Conservation (phyloP, 495 filamentous ascomycete species). For the Xylaria bambusicola region DNA sequence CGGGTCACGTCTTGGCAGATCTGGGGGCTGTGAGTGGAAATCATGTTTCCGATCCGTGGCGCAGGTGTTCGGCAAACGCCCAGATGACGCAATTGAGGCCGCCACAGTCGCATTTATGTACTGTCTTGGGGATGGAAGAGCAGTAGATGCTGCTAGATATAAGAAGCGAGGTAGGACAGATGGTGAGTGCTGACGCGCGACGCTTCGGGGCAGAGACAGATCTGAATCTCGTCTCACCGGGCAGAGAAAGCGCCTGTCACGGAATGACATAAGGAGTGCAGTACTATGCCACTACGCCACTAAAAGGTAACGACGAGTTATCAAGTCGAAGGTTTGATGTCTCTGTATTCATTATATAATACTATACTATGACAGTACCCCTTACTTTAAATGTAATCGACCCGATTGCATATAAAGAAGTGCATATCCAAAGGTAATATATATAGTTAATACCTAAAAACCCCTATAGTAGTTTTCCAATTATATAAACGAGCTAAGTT, state of each 20-base stretch:
- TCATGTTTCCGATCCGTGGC: slow-evolving; percentile 11
- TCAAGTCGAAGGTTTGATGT: no score
- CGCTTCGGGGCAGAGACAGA: background rate
- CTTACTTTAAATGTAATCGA: no score
- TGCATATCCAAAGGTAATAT: no score
- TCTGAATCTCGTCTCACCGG: background rate
- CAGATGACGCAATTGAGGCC: background rate
- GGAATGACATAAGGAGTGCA: no score
- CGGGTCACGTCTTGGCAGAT: background rate
- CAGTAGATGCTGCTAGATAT: background rate
- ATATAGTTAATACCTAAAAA: no score
- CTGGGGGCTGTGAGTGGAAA: background rate
- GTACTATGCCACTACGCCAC: no score
- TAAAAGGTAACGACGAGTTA: no score
- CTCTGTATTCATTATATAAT: no score
- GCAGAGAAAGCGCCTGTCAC: background rate
- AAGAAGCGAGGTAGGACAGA: background rate
- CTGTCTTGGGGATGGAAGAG: background rate
- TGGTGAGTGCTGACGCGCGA: background rate
- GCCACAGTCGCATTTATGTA: background rate
- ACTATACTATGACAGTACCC: no score
- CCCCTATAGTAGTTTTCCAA: no score
- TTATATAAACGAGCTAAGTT: no score
- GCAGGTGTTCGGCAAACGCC: background rate
- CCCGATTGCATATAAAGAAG: no score